A percentile compares a stretch with the other conserved stretches of the same genome.
Evolutionary conservation across 164 flowering plant genomes (phyloP).

Genomic region (Magnolia kwangsiensis): DNA sequence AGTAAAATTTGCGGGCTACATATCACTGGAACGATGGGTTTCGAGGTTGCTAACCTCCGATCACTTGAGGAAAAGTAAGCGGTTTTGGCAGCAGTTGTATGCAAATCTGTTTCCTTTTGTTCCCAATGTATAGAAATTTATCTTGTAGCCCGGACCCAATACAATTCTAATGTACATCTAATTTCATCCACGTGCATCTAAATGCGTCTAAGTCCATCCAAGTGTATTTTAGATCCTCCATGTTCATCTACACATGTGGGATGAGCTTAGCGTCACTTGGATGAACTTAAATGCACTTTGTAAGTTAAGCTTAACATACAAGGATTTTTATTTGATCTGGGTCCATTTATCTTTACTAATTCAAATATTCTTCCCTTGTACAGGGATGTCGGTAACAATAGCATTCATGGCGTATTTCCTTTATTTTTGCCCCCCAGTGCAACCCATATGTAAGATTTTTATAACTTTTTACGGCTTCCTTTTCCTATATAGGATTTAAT

Average conservation of each 20-base stretch:
- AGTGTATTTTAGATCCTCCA: slow-evolving; percentile 4
- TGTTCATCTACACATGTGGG: no score
- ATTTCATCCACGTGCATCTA: neutral
- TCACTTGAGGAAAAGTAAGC: slow-evolving; percentile 66
- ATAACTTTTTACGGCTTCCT: no score
- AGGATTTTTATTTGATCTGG: no score
- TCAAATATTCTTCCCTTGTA: neutral
- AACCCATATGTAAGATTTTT: slow-evolving; percentile 53
- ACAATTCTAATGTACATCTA: no score
- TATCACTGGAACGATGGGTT: slow-evolving; percentile 53
- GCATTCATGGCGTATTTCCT: slow-evolving; percentile 63
- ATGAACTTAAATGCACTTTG: no score
- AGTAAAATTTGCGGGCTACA: slow-evolving; percentile 55
- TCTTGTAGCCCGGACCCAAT: no score
- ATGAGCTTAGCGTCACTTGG: no score
- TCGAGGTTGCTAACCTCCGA: slow-evolving; percentile 44
- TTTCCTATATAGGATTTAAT: neutral
- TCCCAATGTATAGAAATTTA: no score
- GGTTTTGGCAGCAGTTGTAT: neutral
- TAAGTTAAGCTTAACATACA: no score
- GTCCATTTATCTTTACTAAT: no score
- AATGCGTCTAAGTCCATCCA: neutral
- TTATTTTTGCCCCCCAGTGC: slow-evolving; percentile 57
- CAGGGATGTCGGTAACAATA: slow-evolving; percentile 73
- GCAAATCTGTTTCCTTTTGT: neutral